A percentile compares a stretch with the other conserved stretches of the same genome.
These are phyloP conservation scores for Strombidium stylifer DNA, from an alignment of 73 alveolate genomes.

Conservation along the genomic window DNA sequence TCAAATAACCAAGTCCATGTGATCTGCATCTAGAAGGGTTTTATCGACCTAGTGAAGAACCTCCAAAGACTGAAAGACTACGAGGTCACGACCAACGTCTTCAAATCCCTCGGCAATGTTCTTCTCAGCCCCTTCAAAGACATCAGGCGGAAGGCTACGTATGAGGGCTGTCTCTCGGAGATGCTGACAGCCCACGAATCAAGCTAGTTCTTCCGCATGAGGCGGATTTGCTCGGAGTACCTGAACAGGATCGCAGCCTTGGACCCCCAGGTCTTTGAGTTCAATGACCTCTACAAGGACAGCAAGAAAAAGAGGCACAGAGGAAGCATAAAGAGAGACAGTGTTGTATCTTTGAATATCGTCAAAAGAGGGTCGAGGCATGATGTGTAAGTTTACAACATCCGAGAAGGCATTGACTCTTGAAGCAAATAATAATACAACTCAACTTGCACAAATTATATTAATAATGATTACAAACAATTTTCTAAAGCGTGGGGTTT, in stretches of 20 bases:
- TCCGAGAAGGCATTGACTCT: too few relatives aligned
- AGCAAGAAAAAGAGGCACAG: not conserved
- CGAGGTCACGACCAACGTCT: constrained; percentile 27
- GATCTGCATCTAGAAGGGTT: not conserved
- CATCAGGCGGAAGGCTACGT: not conserved
- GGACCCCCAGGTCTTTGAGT: constrained; percentile 25
- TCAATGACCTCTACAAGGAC: constrained; percentile 26
- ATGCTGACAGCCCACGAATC: not conserved
- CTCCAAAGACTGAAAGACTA: constrained; percentile 6
- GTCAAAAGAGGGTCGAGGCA: too few relatives aligned
- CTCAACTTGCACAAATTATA: too few relatives aligned
- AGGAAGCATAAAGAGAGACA: not conserved
- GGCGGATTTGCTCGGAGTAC: constrained; percentile 8
- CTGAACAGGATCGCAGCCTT: constrained; percentile 2
- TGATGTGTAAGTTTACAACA: too few relatives aligned
- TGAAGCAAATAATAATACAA: too few relatives aligned
- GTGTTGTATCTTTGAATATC: too few relatives aligned
- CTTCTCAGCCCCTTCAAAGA: not conserved
- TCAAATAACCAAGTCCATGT: not conserved
- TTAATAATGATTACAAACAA: too few relatives aligned
- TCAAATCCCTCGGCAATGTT: constrained; percentile 22
- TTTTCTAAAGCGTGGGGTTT: too few relatives aligned
- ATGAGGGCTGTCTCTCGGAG: constrained; percentile 14
- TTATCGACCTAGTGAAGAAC: not conserved
- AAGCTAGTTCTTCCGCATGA: constrained; percentile 9